These are phyloP conservation scores for Dunaliella primolecta DNA, from an alignment of 139 green algal genomes.

Conservation along the genomic window DNA sequence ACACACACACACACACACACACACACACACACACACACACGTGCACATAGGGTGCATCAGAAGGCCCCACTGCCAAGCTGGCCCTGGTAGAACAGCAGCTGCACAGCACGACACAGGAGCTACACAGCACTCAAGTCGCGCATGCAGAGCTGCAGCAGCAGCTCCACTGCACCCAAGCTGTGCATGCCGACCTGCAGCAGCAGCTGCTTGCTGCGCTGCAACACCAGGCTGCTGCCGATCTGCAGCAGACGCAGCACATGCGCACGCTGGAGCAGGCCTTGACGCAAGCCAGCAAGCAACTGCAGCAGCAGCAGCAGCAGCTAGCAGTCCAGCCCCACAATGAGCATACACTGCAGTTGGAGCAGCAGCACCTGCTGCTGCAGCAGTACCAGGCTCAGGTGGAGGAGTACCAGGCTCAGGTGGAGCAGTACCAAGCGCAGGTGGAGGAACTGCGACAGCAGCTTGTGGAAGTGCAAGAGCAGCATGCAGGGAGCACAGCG, in stretches of 20 bases:
- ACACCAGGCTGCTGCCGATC: too few species aligned
- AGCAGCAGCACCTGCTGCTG: background rate
- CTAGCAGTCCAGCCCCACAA: too few species aligned
- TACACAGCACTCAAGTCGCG: background rate
- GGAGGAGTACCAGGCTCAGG: background rate
- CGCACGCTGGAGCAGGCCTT: background rate
- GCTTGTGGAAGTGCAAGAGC: background rate
- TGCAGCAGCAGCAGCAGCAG: background rate
- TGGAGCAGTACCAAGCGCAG: background rate
- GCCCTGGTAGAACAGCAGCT: background rate
- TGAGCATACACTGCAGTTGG: too few species aligned
- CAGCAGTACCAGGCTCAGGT: too few species aligned
- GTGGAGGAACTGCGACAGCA: background rate
- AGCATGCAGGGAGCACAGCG: too few species aligned
- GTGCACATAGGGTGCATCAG: background rate
- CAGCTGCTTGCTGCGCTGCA: background rate
- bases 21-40: background rate
- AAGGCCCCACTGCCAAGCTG: background rate
- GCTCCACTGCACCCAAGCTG: too few species aligned
- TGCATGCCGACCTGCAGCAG: background rate
- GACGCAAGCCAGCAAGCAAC: background rate
- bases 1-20: background rate
- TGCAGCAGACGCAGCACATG: background rate
- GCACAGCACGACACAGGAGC: background rate
- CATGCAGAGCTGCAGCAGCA: too few species aligned